A percentile compares a stretch with the other conserved stretches of the same genome.
Conservation (phyloP, 768 basidiomycete species). For the Leccinum ochraceum region DNA sequence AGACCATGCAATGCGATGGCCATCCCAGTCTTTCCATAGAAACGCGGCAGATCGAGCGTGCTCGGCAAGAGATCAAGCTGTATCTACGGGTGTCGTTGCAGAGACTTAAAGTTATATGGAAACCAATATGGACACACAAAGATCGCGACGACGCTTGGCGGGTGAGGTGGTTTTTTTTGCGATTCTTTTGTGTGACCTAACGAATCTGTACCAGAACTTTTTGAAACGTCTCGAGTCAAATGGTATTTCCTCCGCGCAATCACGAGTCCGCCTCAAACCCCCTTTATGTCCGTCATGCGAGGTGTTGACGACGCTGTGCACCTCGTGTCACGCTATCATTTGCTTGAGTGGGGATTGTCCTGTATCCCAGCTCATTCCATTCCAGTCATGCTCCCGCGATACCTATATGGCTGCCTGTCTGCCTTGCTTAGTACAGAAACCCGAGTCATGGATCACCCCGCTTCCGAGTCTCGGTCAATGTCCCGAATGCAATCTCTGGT, state of each 20-base stretch:
- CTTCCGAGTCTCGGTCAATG: no score
- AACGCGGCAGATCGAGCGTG: no score
- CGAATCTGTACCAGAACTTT: slow-evolving; percentile 14
- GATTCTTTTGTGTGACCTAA: neutral
- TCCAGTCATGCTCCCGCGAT: slow-evolving; percentile 20
- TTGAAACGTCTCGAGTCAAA: slow-evolving; percentile 14
- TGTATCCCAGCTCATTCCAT: slow-evolving; percentile 17
- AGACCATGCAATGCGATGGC: no score
- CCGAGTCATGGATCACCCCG: no score
- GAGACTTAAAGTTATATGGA: no score
- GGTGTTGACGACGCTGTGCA: slow-evolving; percentile 8
- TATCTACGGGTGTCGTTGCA: no score
- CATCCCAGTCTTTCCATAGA: no score
- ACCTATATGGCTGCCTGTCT: slow-evolving; percentile 7
- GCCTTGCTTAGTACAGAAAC: neutral
- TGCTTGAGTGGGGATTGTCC: slow-evolving; percentile 20
- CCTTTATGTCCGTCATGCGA: slow-evolving; percentile 18
- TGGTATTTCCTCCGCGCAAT: slow-evolving; percentile 2
- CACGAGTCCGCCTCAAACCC: neutral
- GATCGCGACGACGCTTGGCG: no score
- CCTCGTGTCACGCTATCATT: slow-evolving; percentile 13
- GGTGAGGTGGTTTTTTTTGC: no score
- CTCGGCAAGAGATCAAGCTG: no score
- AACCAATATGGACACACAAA: no score
- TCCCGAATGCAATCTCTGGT: no score